Conservation (phyloP, 2,329 filamentous ascomycete species). For the Pleurostoma richardsiae region DNA sequence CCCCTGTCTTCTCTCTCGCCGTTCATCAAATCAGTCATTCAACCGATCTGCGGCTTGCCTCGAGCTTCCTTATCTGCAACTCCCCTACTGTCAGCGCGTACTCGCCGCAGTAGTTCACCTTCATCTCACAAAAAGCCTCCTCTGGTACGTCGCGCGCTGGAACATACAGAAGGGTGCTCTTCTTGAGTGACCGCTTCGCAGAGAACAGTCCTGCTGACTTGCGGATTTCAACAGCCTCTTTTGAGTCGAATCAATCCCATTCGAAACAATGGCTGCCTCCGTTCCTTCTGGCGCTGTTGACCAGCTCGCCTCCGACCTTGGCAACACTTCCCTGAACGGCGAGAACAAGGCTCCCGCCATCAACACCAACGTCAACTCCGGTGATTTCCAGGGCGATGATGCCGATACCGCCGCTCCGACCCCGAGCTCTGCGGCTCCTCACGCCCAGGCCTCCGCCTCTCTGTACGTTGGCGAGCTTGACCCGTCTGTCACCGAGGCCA, state of each 20-base stretch:
- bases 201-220: no score
- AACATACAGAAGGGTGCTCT: no score
- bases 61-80: no score
- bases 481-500: constrained; percentile 95
- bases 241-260: background rate
- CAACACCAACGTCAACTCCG: constrained; percentile 65
- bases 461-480: constrained; percentile 99
- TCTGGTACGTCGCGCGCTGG: no score
- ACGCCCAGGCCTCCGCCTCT: constrained; percentile 90
- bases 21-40: background rate
- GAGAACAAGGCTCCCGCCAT: constrained; percentile 63
- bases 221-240: no score
- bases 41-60: no score
- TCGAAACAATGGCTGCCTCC: constrained; percentile 54
- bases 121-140: background rate
- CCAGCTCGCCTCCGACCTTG: constrained; percentile 75
- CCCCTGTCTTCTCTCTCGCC: background rate
- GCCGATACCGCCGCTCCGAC: constrained; percentile 63
- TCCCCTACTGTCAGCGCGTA: background rate
- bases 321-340: constrained; percentile 65
- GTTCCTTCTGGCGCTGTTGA: constrained; percentile 60
- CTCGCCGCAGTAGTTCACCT: background rate
- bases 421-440: constrained; percentile 67
- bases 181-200: no score
- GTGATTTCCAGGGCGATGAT: constrained; percentile 49